Evolutionary conservation across 768 basidiomycete species (phyloP), one percentile per base, ranked within the genome.

Genomic region (Serendipita vermifera): DNA sequence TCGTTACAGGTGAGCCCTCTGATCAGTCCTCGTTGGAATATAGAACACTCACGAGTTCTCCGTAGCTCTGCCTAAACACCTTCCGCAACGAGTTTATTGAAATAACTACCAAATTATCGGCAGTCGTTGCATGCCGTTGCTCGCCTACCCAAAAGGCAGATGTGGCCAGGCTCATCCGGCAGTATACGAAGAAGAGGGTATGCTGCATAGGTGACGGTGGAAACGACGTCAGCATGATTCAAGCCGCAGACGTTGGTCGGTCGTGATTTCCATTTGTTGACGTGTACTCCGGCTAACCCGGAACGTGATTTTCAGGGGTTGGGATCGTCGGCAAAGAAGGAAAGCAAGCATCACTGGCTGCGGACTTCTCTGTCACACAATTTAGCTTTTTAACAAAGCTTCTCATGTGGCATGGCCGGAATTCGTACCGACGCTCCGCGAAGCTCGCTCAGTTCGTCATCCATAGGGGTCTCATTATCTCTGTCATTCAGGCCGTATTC

Each of bases 141-240:
- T 97, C 94, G 2, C 96, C 96, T 0, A 98, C 94, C 0, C 96
- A 98, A 70, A 99, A 99, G 69, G 96, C 96, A 7, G 94, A 98
- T 65, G 90, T 99, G 3, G 94, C 96, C 0, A 80, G 90, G 3
- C 73, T 99, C 33, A 98, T 99, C 59, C 83, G 96, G 5, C 74
- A 78, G 15, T 82, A 83, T 65, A 96, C 94, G 2, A 86, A 82
- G 71, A 98, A 97, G 68, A 81, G 94, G 0, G 94, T 99, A 0
- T 98, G 94, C 68, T 98, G 96, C 66, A 98, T 98, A 58, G 96
- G 96, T 2, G 96, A 99, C 70, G 96, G 96, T 32, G 96, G 96
- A 3, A 99, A 99, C 67, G 96, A 99, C 66, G 96, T 99, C 60
- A 91, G 88, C 67, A 99, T 99, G 96, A 99, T 99, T 59, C 96